phyloP scores from a whole-genome alignment of 116 monocot species.

The Zostera marina region DNA sequence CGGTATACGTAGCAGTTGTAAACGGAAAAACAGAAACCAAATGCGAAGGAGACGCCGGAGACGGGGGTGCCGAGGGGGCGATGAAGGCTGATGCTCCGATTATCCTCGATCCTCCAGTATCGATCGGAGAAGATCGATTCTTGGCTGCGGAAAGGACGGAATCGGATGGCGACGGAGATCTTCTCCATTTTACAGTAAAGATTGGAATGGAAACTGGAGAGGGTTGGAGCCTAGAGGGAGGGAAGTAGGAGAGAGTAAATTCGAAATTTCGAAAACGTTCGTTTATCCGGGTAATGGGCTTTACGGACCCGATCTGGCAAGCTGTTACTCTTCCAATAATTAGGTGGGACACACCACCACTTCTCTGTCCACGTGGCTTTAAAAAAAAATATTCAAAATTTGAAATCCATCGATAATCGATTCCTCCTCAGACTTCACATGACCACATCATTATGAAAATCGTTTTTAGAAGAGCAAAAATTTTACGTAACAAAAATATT shows the following conservation, averaged over 20 bases:
- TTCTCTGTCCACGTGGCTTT: too few species aligned
- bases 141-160: constrained; percentile 33
- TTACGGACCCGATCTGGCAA: not conserved
- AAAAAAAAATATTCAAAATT: too few species aligned
- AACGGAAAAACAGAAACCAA: constrained; percentile 21
- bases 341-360: too few species aligned
- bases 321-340: not conserved
- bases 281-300: too few species aligned
- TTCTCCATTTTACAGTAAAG: constrained; percentile 47
- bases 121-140: constrained; percentile 13
- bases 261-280: too few species aligned
- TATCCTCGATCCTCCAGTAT: constrained; percentile 57
- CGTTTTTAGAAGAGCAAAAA: too few species aligned
- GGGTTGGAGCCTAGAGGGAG: too few species aligned
- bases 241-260: too few species aligned
- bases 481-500: too few species aligned
- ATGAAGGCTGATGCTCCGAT: constrained; percentile 67
- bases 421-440: too few species aligned
- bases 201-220: not conserved
- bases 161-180: constrained; percentile 83
- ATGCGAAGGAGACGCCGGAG: constrained; percentile 61
- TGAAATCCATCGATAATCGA: too few species aligned
- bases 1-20: not conserved
- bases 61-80: constrained; percentile 34
- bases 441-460: too few species aligned